phyloP scores from a whole-genome alignment of 1,284 basidiomycete genomes.

The Trichosporon faecale region DNA sequence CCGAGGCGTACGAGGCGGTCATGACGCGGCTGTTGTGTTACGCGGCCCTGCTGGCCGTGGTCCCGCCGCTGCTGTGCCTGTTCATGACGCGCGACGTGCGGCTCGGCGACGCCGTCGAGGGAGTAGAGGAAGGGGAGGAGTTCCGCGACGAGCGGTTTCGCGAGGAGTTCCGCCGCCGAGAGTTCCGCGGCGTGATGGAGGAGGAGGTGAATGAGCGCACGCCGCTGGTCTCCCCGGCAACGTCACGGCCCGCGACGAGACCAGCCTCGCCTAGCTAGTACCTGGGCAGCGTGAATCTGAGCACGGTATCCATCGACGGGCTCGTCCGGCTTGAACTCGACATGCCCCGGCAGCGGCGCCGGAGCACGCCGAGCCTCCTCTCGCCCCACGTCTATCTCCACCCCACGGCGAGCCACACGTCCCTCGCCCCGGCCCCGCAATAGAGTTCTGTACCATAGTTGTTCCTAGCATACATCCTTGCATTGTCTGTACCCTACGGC shows the following conservation, averaged over 20 bases:
- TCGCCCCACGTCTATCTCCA: background rate
- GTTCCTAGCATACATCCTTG: slow-evolving; percentile 1
- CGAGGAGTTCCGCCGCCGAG: background rate
- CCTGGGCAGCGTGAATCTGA: background rate
- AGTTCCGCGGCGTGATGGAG: background rate
- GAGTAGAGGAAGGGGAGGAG: background rate
- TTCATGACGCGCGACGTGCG: background rate
- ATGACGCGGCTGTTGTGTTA: slow-evolving; percentile 28
- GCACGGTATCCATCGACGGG: background rate
- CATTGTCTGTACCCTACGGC: background rate
- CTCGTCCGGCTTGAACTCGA: background rate
- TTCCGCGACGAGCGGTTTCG: background rate
- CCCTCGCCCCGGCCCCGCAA: too few species aligned
- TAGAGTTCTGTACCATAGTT: background rate
- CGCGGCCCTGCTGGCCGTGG: background rate
- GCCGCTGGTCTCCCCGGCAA: background rate
- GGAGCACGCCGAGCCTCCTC: background rate
- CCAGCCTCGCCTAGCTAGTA: background rate
- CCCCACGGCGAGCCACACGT: too few species aligned
- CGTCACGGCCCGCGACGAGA: background rate
- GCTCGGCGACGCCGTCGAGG: background rate
- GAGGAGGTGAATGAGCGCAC: background rate
- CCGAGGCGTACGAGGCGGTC: slow-evolving; percentile 51
- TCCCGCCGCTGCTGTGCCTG: slow-evolving; percentile 1
- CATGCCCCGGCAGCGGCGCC: too few species aligned